A percentile compares a stretch with the other conserved stretches of the same genome.
Conservation (phyloP, 148 eudicot genomes). For the Arbutus unedo region DNA sequence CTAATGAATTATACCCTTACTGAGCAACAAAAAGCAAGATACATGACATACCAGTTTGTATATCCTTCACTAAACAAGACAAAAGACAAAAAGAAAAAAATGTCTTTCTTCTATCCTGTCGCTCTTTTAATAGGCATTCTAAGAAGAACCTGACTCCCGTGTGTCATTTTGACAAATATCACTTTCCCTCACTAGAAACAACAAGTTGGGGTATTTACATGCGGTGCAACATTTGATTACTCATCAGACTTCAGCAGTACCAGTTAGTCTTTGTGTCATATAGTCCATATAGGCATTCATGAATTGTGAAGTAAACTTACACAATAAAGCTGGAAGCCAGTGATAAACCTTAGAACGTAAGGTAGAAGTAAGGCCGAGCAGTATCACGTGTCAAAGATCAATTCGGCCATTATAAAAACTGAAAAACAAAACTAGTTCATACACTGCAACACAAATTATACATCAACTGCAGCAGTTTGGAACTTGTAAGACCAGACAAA, state of each 20-base stretch:
- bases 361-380: background rate
- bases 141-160: background rate
- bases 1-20: background rate
- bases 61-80: background rate
- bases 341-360: background rate
- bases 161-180: background rate
- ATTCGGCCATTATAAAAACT: background rate
- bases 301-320: background rate
- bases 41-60: background rate
- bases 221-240: background rate
- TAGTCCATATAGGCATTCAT: slow-evolving; percentile 1
- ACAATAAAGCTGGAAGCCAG: background rate
- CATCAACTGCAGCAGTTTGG: background rate
- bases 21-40: background rate
- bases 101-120: background rate
- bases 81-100: background rate
- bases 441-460: background rate
- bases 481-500: slow-evolving; percentile 3
- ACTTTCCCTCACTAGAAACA: background rate
- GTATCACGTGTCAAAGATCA: background rate
- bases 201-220: background rate
- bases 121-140: background rate
- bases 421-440: background rate
- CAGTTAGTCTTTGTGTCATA: background rate
- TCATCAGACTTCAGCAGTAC: background rate